Base-by-base conservation (phyloP, 495 filamentous ascomycete species). In the Bacidia rubella region DNA sequence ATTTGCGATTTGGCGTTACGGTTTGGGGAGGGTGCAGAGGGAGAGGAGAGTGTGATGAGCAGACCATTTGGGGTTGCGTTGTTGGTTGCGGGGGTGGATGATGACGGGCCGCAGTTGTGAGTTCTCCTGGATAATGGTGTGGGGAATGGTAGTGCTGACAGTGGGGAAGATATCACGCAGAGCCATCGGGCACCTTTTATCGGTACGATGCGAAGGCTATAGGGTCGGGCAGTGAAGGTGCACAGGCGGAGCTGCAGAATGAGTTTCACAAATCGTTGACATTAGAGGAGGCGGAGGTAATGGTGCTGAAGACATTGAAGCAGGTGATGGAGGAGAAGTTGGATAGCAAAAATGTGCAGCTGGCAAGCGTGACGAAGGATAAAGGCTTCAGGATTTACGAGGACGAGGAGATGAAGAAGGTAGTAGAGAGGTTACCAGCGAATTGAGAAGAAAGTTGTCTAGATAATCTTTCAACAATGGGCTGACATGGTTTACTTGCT, bases 251-350 rank as follows among this genome's bases (percentile, higher is more conserved):
- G 68, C 71, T 98, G 68, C 92, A 98, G 70, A 95, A 95, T 58
- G 92, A 96, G 68, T 98, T 94, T 64, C 92, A 98, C 72, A 95
- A 90, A 75, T 96, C 90, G 43, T 76, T 98, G 58, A 95, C 90
- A 49, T 84, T 98, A 54, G 71, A 76, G 45, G 92, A 98, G 66
- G 92, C 92, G 20, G 92, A 98, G 70, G 86, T 87, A 2, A 71
- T 98, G 58, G 93, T 97, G 27, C 74, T 98, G 59, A 96, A 96
- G 80, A 98, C 92, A 35, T 69, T 98, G 67, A 98, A 98, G 77
- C 92, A 98, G 72, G 92, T 98, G 49, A 98, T 98, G 92, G 92
- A 98, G 72, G 92, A 98, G 80, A 98, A 97, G 74, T 78, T 98
- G 49, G 92, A 98, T 66, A 75, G 85, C 40, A 97, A 97, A 78